These are phyloP conservation scores for Oryza coarctata DNA, from an alignment of 176 grass and related monocot species.

Conservation along the genomic window DNA sequence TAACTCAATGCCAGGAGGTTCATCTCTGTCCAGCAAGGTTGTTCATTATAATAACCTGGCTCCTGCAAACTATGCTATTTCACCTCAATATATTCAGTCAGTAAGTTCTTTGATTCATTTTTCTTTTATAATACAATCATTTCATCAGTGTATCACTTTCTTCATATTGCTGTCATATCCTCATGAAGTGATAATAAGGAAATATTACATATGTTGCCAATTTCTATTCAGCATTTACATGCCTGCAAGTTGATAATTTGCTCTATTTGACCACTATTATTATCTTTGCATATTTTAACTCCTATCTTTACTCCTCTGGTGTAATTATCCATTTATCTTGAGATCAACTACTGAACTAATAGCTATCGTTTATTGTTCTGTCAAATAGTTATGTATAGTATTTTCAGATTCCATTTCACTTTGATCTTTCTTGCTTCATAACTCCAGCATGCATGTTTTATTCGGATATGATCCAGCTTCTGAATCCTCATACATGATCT, in stretches of 20 bases:
- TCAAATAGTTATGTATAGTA: background rate
- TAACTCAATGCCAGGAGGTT: slow-evolving; percentile 48
- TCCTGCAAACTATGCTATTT: slow-evolving; percentile 52
- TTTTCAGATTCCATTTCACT: slow-evolving; percentile 4
- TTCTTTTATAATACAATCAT: slow-evolving; percentile 15
- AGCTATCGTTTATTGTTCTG: background rate
- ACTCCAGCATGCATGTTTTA: background rate
- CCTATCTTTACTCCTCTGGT: background rate
- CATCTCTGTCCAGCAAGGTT: slow-evolving; percentile 56
- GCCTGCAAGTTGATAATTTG: background rate
- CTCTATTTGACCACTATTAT: background rate
- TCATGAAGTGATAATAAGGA: slow-evolving; percentile 8
- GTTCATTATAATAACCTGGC: slow-evolving; percentile 64
- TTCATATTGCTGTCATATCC: slow-evolving; percentile 22
- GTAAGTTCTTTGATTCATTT: slow-evolving; percentile 43
- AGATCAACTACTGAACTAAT: background rate
- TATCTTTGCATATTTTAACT: slow-evolving; percentile 8
- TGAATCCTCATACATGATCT: slow-evolving; percentile 26
- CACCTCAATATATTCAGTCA: slow-evolving; percentile 51
- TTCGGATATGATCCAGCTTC: slow-evolving; percentile 17
- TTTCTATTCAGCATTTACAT: slow-evolving; percentile 7
- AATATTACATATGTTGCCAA: background rate
- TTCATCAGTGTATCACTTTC: background rate
- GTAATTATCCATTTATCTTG: background rate
- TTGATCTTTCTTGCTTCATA: slow-evolving; percentile 10